Conservation (phyloP, 2,329 filamentous ascomycete genomes). For the Fusarium gaditjirri region DNA sequence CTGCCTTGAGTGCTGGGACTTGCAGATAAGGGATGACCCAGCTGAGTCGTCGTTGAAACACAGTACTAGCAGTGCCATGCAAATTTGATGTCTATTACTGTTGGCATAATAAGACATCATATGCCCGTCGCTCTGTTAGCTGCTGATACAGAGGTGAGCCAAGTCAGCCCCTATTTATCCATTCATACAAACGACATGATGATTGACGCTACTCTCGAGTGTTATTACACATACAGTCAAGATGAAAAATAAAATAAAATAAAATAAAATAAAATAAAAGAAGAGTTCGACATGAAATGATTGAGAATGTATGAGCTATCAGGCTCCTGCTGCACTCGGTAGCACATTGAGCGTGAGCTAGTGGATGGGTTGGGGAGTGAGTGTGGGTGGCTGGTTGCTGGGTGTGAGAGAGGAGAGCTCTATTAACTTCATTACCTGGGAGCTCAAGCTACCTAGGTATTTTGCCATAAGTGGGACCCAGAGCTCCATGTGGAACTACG, state of each 20-base stretch:
- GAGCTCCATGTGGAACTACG: not conserved
- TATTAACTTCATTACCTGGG: not conserved
- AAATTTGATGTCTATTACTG: not conserved
- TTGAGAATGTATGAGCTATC: not conserved
- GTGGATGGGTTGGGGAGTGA: conserved; percentile 4
- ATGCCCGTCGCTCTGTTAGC: conserved; percentile 2
- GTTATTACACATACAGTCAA: not conserved
- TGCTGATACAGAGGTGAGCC: not conserved
- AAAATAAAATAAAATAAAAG: not conserved
- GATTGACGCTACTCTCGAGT: not conserved
- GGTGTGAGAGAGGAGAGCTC: conserved; percentile 1
- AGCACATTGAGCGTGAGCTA: conserved; percentile 10
- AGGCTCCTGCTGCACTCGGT: not conserved
- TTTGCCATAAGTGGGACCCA: not conserved
- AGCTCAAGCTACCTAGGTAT: not conserved
- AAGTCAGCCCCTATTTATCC: conserved; percentile 6
- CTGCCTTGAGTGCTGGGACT: conserved; percentile 13
- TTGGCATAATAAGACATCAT: not conserved
- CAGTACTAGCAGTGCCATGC: conserved; percentile 4
- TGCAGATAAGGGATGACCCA: not conserved
- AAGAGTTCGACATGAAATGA: not conserved
- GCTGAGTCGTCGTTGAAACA: not conserved
- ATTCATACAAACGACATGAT: not conserved
- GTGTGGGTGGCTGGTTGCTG: conserved; percentile 19
- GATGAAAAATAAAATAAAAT: not conserved